Evolutionary conservation across 495 filamentous ascomycete species (phyloP).

Genomic region (Lepidopterella palustris): DNA sequence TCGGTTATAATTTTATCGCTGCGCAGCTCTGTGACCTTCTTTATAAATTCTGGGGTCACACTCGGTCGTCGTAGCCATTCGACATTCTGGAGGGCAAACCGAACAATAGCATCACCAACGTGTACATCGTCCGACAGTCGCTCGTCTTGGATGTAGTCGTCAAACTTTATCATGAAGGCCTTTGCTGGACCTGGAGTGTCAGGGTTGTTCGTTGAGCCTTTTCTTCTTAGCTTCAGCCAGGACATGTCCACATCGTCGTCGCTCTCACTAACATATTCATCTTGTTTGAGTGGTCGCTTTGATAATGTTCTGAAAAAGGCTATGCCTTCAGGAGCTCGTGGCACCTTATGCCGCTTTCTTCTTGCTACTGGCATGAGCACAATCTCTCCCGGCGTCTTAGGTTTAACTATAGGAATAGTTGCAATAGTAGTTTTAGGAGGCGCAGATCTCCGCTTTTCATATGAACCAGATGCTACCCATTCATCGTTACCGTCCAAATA

Average conservation of each 20-base stretch:
- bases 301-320: constrained; percentile 9
- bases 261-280: constrained; percentile 13
- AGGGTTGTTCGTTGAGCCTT: not conserved
- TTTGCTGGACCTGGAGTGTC: constrained; percentile 4
- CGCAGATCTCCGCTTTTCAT: not conserved
- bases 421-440: not conserved
- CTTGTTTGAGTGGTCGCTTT: constrained; percentile 11
- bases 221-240: constrained; percentile 11
- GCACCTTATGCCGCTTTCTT: constrained; percentile 9
- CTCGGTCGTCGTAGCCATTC: constrained; percentile 1
- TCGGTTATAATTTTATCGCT: constrained; percentile 11
- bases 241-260: constrained; percentile 17
- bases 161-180: constrained; percentile 5
- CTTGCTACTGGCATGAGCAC: not conserved
- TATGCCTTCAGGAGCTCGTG: constrained; percentile 1
- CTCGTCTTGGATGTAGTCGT: constrained; percentile 8
- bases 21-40: constrained; percentile 1
- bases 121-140: constrained; percentile 2
- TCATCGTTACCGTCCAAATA: not conserved
- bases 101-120: constrained; percentile 12
- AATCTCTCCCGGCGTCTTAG: not conserved
- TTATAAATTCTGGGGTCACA: not conserved
- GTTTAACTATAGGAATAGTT: not conserved
- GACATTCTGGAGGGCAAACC: constrained; percentile 5
- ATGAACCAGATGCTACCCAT: not conserved